Conservation (phyloP, 495 filamentous ascomycete genomes). For the Alectoria sarmentosa region DNA sequence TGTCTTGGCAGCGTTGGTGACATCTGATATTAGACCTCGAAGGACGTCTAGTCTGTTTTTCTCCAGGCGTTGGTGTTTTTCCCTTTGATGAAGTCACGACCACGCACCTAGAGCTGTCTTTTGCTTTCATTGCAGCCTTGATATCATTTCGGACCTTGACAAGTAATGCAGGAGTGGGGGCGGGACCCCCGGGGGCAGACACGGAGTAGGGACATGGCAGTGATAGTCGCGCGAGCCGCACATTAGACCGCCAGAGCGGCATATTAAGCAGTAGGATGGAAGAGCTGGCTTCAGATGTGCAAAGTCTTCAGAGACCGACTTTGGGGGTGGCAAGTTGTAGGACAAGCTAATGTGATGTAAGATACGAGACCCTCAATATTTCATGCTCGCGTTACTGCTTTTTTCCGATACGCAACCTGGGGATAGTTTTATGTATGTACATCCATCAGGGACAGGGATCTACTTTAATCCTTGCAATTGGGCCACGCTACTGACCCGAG, state of each 20-base stretch:
- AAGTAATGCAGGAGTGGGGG: constrained; percentile 41
- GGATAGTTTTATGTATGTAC: too few species aligned
- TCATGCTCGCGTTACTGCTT: too few species aligned
- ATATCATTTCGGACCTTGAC: constrained; percentile 49
- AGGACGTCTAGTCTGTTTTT: constrained; percentile 47
- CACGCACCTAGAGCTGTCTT: constrained; percentile 47
- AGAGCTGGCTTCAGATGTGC: background rate
- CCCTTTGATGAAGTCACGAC: background rate
- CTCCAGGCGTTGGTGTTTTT: constrained; percentile 3
- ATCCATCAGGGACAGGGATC: too few species aligned
- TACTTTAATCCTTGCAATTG: too few species aligned
- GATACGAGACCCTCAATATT: too few species aligned
- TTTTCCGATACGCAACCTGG: too few species aligned
- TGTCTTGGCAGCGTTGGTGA: constrained; percentile 57
- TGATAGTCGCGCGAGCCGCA: constrained; percentile 7
- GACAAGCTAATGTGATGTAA: too few species aligned
- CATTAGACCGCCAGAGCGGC: background rate
- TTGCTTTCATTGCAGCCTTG: constrained; percentile 55
- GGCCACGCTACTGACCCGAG: too few species aligned
- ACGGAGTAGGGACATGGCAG: constrained; percentile 27
- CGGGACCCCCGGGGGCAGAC: constrained; percentile 28
- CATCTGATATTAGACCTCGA: constrained; percentile 52
- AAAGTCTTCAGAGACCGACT: background rate
- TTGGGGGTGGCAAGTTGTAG: background rate
- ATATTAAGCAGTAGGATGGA: background rate